Evolutionary conservation across 2,329 filamentous ascomycete species (phyloP), one percentile per base, ranked within the genome.

Genomic region (Fusarium chaquense): DNA sequence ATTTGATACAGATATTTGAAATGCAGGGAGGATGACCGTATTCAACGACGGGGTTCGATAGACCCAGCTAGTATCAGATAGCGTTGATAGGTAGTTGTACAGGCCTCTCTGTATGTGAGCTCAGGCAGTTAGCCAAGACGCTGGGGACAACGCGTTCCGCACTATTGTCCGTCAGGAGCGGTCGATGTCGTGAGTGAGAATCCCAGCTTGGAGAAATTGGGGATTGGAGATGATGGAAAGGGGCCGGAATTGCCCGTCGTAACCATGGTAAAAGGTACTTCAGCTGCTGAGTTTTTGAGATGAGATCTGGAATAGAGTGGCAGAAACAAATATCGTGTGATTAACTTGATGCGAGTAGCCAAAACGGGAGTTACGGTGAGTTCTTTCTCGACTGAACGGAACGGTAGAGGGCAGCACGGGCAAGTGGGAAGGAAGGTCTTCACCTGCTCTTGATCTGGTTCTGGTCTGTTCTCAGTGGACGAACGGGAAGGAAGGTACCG

Each of bases 61-160:
- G 32, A 43, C 43, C 50, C 66, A 67, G 44, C 49, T 67, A 65
- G 62, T 53, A 70, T 52, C 28, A 45, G 56, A 62, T 67, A 70
- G 62, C n/a, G 41, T 55, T 45, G 49, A 55, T 45, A 20, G 20
- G 20, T 20, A 62, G 28, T 26, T 67, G 66, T 53, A 38, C 55
- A 70, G 44, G 57, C 20, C 20, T 56, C 52, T 55, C 22, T 59
- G 35, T 41, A 36, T 5, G 55, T 69, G 58, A 54, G 43, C 36
- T 44, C 40, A 67, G 33, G 33, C 10, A 18, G 61, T 30, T 51
- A 67, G 60, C 51, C 51, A 44, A 71, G 64, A 59, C 47, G 50
- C 58, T 58, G 45, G 46, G 33, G 16, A 28, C 18, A 30, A 41
- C n/a, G 46, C 49, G 33, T 52, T 41, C 26, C 58, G 24, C 43